Percentiles rank a stretch among this genome's conserved stretches.
Conservation (phyloP, 345 rosid species). For the Cardiospermum halicacabum region DNA sequence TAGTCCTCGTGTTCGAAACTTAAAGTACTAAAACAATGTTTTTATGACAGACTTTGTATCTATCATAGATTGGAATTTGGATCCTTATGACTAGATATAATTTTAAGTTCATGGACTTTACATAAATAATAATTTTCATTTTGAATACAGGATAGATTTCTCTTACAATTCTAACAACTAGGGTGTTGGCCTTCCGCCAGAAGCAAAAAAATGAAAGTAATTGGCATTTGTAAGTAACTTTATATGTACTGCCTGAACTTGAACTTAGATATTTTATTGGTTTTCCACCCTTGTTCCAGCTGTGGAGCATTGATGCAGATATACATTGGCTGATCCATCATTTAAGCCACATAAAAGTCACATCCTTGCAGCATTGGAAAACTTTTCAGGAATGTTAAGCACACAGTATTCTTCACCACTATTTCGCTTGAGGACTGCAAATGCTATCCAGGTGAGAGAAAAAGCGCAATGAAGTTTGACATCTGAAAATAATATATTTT, state of each 20-base stretch:
- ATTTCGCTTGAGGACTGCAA: conserved; percentile 69
- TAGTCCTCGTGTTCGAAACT: not conserved
- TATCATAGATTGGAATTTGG: not conserved
- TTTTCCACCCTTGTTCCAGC: not conserved
- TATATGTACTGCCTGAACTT: not conserved
- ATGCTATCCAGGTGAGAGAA: conserved; percentile 73
- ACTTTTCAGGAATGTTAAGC: conserved; percentile 55
- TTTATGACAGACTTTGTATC: not conserved
- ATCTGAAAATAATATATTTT: too few relatives aligned
- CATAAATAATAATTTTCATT: too few relatives aligned
- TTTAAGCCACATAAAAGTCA: conserved; percentile 76
- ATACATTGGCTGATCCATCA: conserved; percentile 77
- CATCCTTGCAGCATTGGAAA: conserved; percentile 66
- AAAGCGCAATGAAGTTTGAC: not conserved
- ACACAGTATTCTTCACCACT: conserved; percentile 91
- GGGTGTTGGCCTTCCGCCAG: conserved; percentile 97
- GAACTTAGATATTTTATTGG: not conserved
- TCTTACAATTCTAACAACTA: conserved; percentile 72
- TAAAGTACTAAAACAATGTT: not conserved
- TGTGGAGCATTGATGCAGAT: conserved; percentile 21
- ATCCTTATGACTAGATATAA: conserved; percentile 5
- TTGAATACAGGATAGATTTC: conserved; percentile 69
- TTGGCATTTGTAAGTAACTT: conserved; percentile 72
- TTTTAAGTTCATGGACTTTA: too few relatives aligned
- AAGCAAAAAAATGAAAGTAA: conserved; percentile 68